Evolutionary conservation across 139 green algal genomes (phyloP).

Genomic region (Nannochloris sp.): DNA sequence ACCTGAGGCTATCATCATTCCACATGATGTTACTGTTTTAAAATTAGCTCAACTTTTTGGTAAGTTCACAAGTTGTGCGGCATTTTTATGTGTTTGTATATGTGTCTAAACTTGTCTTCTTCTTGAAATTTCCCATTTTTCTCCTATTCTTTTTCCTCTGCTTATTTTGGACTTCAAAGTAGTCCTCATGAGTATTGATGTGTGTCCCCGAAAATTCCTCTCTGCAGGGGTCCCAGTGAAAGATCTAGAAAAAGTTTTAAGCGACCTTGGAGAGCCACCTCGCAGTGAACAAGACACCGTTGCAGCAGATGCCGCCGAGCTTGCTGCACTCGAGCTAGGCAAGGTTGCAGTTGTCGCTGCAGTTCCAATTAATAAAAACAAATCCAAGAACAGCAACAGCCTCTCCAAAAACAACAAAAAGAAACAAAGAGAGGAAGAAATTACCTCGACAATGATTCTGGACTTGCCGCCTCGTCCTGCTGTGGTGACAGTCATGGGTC

Average conservation of each 20-base stretch:
- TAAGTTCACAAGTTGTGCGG: constrained; percentile 5
- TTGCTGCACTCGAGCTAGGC: constrained; percentile 60
- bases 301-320: constrained; percentile 48
- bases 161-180: neutral
- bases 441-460: neutral
- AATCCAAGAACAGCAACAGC: neutral
- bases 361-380: neutral
- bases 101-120: neutral
- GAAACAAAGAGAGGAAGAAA: neutral
- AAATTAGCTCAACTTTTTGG: constrained; percentile 36
- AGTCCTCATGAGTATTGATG: too few relatives aligned
- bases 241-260: constrained; percentile 31
- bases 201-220: too few relatives aligned
- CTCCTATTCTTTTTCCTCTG: neutral
- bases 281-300: constrained; percentile 36
- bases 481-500: constrained; percentile 87
- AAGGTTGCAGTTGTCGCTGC: constrained; percentile 26
- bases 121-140: neutral
- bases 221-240: constrained; percentile 4
- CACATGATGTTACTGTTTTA: constrained; percentile 29
- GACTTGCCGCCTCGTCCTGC: constrained; percentile 42
- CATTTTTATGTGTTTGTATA: neutral
- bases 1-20: constrained; percentile 15
- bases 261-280: constrained; percentile 26
- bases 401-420: too few relatives aligned